Conservation (phyloP, 305 asterid species). For the Euphrasia arctica region DNA sequence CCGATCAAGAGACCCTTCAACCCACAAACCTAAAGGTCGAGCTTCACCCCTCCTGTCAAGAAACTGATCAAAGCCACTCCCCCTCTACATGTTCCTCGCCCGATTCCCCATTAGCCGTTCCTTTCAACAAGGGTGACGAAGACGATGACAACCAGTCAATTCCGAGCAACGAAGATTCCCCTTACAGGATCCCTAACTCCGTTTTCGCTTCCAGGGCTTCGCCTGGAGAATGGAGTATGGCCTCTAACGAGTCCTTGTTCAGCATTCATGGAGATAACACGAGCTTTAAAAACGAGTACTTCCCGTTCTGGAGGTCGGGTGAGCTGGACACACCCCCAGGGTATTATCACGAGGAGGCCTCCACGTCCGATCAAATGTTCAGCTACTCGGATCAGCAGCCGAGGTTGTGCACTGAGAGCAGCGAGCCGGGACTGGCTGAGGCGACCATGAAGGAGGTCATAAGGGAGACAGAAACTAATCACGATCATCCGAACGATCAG, state of each 20-base stretch:
- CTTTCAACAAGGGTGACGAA: neutral
- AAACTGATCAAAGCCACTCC: neutral
- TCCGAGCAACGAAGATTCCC: neutral
- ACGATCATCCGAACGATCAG: neutral
- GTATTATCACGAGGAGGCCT: constrained; percentile 12
- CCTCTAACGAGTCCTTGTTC: constrained; percentile 60
- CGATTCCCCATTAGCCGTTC: constrained; percentile 21
- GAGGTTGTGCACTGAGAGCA: neutral
- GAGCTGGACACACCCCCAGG: constrained; percentile 32
- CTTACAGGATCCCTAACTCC: constrained; percentile 45
- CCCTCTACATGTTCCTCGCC: constrained; percentile 19
- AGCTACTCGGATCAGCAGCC: constrained; percentile 22
- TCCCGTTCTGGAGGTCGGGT: constrained; percentile 28
- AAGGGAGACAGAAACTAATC: constrained; percentile 28
- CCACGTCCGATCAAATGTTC: constrained; percentile 34
- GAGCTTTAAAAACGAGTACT: constrained; percentile 47
- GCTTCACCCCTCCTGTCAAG: neutral
- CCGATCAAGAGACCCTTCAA: constrained; percentile 4
- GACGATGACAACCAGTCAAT: neutral
- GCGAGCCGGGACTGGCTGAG: constrained; percentile 32
- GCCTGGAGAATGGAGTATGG: constrained; percentile 52
- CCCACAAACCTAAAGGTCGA: constrained; percentile 4
- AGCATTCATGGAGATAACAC: constrained; percentile 53
- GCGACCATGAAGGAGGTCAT: constrained; percentile 38
- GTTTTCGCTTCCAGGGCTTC: constrained; percentile 33